These are phyloP conservation scores for Musa acuminata DNA, from an alignment of 176 grass and related monocot genomes.

Conservation along the genomic window DNA sequence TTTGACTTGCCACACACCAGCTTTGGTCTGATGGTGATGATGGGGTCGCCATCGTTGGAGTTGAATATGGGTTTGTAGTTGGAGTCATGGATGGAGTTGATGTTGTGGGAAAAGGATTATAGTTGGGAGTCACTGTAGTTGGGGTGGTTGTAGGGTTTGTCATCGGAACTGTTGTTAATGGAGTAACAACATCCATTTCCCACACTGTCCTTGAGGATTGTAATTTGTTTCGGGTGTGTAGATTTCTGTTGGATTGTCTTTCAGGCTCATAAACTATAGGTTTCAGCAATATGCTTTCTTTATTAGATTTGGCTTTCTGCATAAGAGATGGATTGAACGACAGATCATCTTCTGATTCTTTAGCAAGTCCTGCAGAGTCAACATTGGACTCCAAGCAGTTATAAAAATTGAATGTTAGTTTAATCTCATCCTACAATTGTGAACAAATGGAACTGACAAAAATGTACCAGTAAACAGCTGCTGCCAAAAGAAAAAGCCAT, in stretches of 20 bases:
- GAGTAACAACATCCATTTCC: constrained; percentile 8
- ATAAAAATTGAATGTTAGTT: too few species aligned
- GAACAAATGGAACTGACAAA: too few species aligned
- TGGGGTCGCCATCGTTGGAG: constrained; percentile 28
- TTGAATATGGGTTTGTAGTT: constrained; percentile 11
- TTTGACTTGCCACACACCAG: constrained; percentile 73
- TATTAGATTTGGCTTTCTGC: background rate
- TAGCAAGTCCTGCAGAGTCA: constrained; percentile 15
- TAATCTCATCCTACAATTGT: too few species aligned
- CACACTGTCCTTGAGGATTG: background rate
- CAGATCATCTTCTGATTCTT: background rate
- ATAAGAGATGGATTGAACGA: background rate
- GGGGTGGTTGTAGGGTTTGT: constrained; percentile 26
- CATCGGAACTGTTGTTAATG: constrained; percentile 40
- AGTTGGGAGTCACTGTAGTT: background rate
- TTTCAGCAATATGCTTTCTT: background rate
- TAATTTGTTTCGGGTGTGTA: constrained; percentile 1
- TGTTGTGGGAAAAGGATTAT: constrained; percentile 7
- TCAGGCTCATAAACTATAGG: background rate
- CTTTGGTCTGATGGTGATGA: constrained; percentile 26
- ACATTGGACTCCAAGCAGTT: too few species aligned
- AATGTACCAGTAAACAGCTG: too few species aligned
- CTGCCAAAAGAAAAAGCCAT: too few species aligned
- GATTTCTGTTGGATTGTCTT: constrained; percentile 6
- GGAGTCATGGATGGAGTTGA: background rate